phyloP scores from a whole-genome alignment of 106 monocot genomes.

The Dendrobium officinale region DNA sequence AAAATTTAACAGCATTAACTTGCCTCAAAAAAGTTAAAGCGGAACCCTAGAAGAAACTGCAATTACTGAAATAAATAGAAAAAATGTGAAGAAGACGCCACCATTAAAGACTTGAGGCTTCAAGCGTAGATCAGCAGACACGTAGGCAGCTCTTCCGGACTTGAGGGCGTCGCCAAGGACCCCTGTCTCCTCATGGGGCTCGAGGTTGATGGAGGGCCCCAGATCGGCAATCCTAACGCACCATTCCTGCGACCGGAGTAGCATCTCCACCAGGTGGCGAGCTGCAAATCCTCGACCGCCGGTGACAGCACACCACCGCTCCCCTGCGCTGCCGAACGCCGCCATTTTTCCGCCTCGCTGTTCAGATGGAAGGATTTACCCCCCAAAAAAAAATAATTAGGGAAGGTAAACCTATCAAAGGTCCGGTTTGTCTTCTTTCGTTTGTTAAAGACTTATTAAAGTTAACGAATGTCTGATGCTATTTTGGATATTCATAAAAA shows the following conservation, averaged over 20 bases:
- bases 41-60: background rate
- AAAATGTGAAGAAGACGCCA: conserved; percentile 4
- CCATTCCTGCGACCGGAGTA: conserved; percentile 62
- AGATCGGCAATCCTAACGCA: conserved; percentile 79
- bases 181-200: conserved; percentile 46
- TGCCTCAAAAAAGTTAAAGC: background rate
- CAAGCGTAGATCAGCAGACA: conserved; percentile 73
- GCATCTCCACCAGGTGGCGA: conserved; percentile 88
- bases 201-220: conserved; percentile 60
- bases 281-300: conserved; percentile 92
- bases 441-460: too few relatives aligned
- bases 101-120: conserved; percentile 71
- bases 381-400: too few relatives aligned
- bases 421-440: too few relatives aligned
- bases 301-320: conserved; percentile 76
- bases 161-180: conserved; percentile 46
- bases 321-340: conserved; percentile 21
- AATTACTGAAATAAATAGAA: background rate
- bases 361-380: background rate
- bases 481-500: too few relatives aligned
- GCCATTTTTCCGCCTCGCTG: background rate
- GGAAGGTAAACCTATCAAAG: too few relatives aligned
- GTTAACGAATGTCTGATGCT: too few relatives aligned
- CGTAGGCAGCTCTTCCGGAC: conserved; percentile 67
- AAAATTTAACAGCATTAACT: background rate